Conservation (phyloP, 306 rosid species). For the Malus sylvestris region DNA sequence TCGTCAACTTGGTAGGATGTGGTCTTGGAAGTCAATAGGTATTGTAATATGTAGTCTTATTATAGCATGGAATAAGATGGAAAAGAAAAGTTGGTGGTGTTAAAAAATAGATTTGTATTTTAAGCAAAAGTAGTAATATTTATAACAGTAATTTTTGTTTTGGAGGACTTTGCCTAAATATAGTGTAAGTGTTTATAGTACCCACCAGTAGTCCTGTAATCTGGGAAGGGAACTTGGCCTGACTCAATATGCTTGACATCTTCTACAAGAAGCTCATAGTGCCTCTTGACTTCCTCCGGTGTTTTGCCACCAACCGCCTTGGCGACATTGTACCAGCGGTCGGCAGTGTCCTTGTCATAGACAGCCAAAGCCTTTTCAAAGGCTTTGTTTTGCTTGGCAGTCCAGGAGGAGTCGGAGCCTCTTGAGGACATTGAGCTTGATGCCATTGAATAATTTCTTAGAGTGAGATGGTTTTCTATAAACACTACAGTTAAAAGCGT, state of each 20-base stretch:
- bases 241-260: conserved; percentile 79
- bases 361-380: conserved; percentile 88
- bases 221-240: conserved; percentile 73
- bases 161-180: not conserved
- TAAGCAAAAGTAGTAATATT: not conserved
- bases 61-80: conserved; percentile 1
- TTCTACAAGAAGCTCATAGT: conserved; percentile 64
- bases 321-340: conserved; percentile 89
- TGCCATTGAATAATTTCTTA: conserved; percentile 35
- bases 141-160: not conserved
- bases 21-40: not conserved
- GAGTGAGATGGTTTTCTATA: not conserved
- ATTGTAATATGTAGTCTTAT: not conserved
- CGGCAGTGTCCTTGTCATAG: conserved; percentile 85
- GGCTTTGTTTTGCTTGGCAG: conserved; percentile 82
- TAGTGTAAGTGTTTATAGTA: not conserved
- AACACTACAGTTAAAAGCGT: not conserved
- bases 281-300: conserved; percentile 72
- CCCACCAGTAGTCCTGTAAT: conserved; percentile 41
- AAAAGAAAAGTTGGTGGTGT: not conserved
- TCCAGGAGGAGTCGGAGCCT: conserved; percentile 83
- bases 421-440: conserved; percentile 55
- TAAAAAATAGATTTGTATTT: not conserved
- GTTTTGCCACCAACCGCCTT: conserved; percentile 84
- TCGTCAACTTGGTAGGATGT: not conserved